A percentile compares a stretch with the other conserved stretches of the same genome.
These are phyloP conservation scores for Cornus suecica DNA, from an alignment of 148 eudicot genomes.

Conservation along the genomic window DNA sequence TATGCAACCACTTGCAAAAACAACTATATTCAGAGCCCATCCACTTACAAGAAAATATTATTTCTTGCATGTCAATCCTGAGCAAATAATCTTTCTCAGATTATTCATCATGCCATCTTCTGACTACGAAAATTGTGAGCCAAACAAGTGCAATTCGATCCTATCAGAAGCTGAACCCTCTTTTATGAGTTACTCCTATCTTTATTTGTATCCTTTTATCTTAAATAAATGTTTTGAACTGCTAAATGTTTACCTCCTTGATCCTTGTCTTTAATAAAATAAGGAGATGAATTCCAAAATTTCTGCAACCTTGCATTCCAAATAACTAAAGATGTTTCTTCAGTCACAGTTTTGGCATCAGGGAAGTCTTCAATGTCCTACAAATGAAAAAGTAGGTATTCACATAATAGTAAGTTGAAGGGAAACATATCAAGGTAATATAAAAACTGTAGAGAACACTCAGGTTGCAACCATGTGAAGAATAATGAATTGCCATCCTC, in stretches of 20 bases:
- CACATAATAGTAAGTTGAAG: not conserved
- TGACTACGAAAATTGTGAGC: not conserved
- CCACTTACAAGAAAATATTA: not conserved
- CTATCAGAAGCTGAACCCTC: not conserved
- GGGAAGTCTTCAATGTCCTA: slow-evolving; percentile 33
- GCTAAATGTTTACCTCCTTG: slow-evolving; percentile 21
- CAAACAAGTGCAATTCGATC: not conserved
- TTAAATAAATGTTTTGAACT: not conserved
- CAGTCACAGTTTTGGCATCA: slow-evolving; percentile 15
- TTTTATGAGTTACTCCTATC: not conserved
- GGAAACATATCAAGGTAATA: not conserved
- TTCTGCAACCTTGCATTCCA: slow-evolving; percentile 30
- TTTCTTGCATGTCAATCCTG: not conserved
- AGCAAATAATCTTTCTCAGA: not conserved
- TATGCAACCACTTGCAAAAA: not conserved
- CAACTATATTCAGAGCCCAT: not conserved
- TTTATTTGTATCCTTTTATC: not conserved
- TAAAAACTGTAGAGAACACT: not conserved
- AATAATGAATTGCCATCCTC: slow-evolving; percentile 3
- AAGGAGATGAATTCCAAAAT: slow-evolving; percentile 35
- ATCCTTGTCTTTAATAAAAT: slow-evolving; percentile 24
- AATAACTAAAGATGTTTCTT: slow-evolving; percentile 8
- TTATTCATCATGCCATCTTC: not conserved
- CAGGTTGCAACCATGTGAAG: not conserved
- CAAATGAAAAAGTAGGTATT: not conserved